Base-by-base conservation (phyloP, 805 yeast genomes). In the Metschnikowia arizonensis region DNA sequence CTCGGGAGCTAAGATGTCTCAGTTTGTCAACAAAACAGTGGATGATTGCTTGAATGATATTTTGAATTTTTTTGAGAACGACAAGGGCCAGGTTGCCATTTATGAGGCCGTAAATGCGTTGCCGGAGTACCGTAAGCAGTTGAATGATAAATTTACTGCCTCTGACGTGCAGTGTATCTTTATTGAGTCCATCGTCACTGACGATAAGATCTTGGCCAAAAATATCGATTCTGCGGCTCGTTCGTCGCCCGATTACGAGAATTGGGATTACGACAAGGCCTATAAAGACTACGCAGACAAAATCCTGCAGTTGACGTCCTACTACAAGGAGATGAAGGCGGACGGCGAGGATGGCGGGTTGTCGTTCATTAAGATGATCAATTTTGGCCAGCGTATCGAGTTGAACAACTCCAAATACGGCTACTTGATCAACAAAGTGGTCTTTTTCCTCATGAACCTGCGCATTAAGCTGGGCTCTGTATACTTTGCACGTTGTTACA, bases 41-140 rank as follows among this genome's bases (percentile, higher is more conserved):
- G 70, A 77, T 37, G 75, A 78, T 32, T 88, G 95, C 55, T 62
- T 85, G 31, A 66, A 66, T 38, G 97, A 88, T 60, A 81, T 91
- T 62, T 60, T 77, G 45, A 68, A 72, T 19, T 89, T 86, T 57
- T 88, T 88, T 63, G 77, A 78, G 50, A 76, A 77, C 24, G 88
- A 83, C 50, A 80, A 79, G 58, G 98, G 98, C 9, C 99, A 93
- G 66, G 88, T 93, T 26, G 99, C 96, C 4, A 87, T 93, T 18
- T 93, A 87, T 64, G 99, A 93, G 65, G 98, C 98, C 0, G 85
- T 93, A 41, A 93, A 93, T 62, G 96, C 93, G 5, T 68, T 84
- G 39, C 79, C 83, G 17, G 73, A 75, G 41, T 85, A 83, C 53
- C 75, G 99, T 54, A 56, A 72, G 6, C 77, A 75, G 25, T 65